These are phyloP conservation scores for Claviceps sp. DNA, from an alignment of 2,329 filamentous ascomycete genomes.

Conservation along the genomic window DNA sequence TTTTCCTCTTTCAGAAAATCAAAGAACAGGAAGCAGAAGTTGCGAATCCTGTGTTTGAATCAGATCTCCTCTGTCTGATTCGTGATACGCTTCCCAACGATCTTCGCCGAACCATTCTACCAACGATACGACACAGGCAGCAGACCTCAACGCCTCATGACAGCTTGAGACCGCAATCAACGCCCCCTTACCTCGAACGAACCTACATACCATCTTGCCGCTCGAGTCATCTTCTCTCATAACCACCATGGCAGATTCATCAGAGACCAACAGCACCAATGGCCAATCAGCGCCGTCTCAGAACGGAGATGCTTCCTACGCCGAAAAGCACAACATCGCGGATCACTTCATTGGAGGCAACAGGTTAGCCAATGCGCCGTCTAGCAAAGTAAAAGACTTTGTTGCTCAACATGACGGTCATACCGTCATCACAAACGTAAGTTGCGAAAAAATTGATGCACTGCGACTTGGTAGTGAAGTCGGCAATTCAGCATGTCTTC, in stretches of 20 bases:
- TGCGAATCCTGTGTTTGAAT: not conserved
- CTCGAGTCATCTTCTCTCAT: not conserved
- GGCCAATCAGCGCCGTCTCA: constrained; percentile 36
- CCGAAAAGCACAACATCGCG: constrained; percentile 69
- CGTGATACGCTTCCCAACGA: not conserved
- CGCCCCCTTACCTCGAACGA: not conserved
- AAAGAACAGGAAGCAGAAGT: not conserved
- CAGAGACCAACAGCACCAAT: constrained; percentile 29
- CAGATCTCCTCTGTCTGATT: constrained; percentile 1
- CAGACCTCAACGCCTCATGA: constrained; percentile 1
- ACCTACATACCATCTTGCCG: not conserved
- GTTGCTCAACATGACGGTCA: constrained; percentile 80
- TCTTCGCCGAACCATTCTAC: constrained; percentile 1
- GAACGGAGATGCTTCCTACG: constrained; percentile 53
- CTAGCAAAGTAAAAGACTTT: constrained; percentile 91
- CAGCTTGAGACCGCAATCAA: not conserved
- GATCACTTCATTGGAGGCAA: constrained; percentile 97
- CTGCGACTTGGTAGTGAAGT: not conserved
- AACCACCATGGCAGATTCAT: constrained; percentile 31
- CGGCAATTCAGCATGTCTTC: not conserved
- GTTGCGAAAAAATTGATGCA: constrained; percentile 18
- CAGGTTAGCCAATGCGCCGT: constrained; percentile 63
- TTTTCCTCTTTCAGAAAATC: not conserved
- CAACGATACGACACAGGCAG: not conserved
- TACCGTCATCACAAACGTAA: constrained; percentile 95